A percentile compares a stretch with the other conserved stretches of the same genome.
phyloP scores from a whole-genome alignment of 352 stramenopile genomes.

The Peronospora belbahrii region DNA sequence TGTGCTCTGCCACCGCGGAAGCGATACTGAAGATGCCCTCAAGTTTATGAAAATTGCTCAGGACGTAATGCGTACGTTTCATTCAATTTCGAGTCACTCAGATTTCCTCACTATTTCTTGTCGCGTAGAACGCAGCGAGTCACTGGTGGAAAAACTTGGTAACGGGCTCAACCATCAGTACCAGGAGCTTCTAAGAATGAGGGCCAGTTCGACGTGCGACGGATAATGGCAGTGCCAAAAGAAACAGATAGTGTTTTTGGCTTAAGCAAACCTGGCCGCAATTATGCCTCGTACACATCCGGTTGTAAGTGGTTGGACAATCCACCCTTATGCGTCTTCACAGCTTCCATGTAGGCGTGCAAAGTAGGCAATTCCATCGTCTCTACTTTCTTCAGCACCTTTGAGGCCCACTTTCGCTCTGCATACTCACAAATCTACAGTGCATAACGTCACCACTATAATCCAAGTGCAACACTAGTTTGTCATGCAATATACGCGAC shows the following conservation, averaged over 20 bases:
- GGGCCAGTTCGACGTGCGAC: constrained; percentile 4
- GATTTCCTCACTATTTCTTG: constrained; percentile 1
- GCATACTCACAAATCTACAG: constrained; percentile 88
- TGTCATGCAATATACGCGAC: neutral
- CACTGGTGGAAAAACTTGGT: constrained; percentile 24
- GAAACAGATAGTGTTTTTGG: neutral
- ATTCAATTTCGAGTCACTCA: neutral
- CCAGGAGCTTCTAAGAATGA: constrained; percentile 24
- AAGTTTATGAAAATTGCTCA: constrained; percentile 42
- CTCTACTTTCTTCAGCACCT: constrained; percentile 80
- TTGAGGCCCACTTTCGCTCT: constrained; percentile 89
- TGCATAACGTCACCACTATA: neutral
- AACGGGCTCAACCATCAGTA: constrained; percentile 37
- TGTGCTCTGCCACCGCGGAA: constrained; percentile 26
- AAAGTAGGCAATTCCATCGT: constrained; percentile 62
- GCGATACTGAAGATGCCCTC: constrained; percentile 24
- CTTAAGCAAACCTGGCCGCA: neutral
- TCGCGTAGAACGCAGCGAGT: constrained; percentile 26
- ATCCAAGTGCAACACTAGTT: neutral
- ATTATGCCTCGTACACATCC: constrained; percentile 50
- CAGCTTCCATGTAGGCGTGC: constrained; percentile 62
- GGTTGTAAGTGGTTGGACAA: constrained; percentile 31
- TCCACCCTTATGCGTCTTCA: constrained; percentile 57
- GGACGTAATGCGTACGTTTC: constrained; percentile 31
- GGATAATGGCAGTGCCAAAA: neutral